These are phyloP conservation scores for Juglanconis oblonga DNA, from an alignment of 2,329 filamentous ascomycete genomes.

Conservation along the genomic window DNA sequence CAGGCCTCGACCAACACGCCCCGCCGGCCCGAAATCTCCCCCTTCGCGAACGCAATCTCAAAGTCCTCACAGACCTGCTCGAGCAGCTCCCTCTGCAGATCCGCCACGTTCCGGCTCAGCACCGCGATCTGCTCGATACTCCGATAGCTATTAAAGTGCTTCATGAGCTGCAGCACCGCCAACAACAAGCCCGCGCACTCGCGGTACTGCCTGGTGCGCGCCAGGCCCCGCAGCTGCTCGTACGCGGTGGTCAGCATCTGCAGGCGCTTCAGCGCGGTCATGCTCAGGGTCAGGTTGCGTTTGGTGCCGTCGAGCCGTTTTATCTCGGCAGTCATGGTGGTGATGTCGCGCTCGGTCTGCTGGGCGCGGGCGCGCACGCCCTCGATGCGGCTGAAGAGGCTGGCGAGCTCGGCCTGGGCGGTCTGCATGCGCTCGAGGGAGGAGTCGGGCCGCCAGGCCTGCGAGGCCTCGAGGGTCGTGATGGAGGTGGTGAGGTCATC, in stretches of 20 bases:
- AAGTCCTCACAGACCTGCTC: conserved; percentile 99
- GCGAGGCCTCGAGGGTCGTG: conserved; percentile 66
- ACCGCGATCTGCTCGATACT: conserved; percentile 98
- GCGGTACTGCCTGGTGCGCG: conserved; percentile 83
- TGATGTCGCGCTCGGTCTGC: conserved; percentile 92
- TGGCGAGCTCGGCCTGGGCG: conserved; percentile 83
- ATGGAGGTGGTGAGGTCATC: conserved; percentile 81
- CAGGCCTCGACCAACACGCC: conserved; percentile 81
- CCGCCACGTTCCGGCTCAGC: conserved; percentile 86
- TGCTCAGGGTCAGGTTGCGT: conserved; percentile 90
- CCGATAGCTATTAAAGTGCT: conserved; percentile 95
- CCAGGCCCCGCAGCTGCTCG: conserved; percentile 83
- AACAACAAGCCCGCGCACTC: conserved; percentile 93
- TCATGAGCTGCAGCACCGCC: conserved; percentile 95
- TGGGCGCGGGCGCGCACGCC: conserved; percentile 84
- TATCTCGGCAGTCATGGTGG: conserved; percentile 98
- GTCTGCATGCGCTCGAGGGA: conserved; percentile 89
- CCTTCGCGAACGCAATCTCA: conserved; percentile 88
- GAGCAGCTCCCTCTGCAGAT: conserved; percentile 85
- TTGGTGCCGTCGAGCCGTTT: conserved; percentile 96
- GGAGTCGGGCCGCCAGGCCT: conserved; percentile 81
- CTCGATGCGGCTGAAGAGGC: conserved; percentile 92
- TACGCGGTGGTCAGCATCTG: conserved; percentile 99
- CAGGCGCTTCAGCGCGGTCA: conserved; percentile 94
- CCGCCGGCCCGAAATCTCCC: conserved; percentile 69